phyloP scores from a whole-genome alignment of 2,329 filamentous ascomycete genomes.

The Paramyrothecium roridum region DNA sequence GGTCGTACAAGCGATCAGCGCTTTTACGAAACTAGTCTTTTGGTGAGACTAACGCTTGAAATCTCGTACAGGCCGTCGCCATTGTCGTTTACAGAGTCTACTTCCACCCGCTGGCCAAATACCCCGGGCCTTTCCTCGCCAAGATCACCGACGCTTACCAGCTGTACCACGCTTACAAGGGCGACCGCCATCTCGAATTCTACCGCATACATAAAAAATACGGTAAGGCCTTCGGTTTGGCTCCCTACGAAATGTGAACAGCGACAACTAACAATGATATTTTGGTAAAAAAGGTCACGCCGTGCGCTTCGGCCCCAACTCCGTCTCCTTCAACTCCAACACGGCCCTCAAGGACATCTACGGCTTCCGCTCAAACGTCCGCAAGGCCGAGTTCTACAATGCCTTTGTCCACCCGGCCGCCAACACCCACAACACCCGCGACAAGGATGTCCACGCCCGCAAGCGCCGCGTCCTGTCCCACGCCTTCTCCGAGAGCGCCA shows the following conservation, averaged over 20 bases:
- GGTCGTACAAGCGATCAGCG: too few relatives aligned
- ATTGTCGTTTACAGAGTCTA: slow-evolving; percentile 55
- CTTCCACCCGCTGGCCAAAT: slow-evolving; percentile 63
- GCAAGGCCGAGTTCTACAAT: slow-evolving; percentile 71
- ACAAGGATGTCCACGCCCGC: slow-evolving; percentile 65
- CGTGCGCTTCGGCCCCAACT: slow-evolving; percentile 78
- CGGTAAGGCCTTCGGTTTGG: slow-evolving; percentile 37
- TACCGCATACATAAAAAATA: slow-evolving; percentile 69
- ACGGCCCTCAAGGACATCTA: slow-evolving; percentile 66
- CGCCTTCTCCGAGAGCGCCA: slow-evolving; percentile 64
- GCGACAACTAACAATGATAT: slow-evolving; percentile 1
- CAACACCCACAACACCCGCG: slow-evolving; percentile 71
- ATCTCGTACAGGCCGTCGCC: slow-evolving; percentile 26
- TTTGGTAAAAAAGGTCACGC: slow-evolving; percentile 44
- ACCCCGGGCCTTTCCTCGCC: slow-evolving; percentile 61
- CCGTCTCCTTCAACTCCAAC: slow-evolving; percentile 72
- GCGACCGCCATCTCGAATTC: slow-evolving; percentile 71
- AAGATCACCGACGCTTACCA: slow-evolving; percentile 63
- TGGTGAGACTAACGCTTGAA: neutral
- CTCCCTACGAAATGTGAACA: neutral
- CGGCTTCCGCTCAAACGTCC: slow-evolving; percentile 59
- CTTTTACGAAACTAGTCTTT: neutral
- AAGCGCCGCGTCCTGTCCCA: slow-evolving; percentile 71
- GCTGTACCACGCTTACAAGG: slow-evolving; percentile 72
- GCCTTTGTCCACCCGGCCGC: slow-evolving; percentile 68